Base-by-base conservation (phyloP, 2,329 filamentous ascomycete genomes). In the Cytospora piceae region DNA sequence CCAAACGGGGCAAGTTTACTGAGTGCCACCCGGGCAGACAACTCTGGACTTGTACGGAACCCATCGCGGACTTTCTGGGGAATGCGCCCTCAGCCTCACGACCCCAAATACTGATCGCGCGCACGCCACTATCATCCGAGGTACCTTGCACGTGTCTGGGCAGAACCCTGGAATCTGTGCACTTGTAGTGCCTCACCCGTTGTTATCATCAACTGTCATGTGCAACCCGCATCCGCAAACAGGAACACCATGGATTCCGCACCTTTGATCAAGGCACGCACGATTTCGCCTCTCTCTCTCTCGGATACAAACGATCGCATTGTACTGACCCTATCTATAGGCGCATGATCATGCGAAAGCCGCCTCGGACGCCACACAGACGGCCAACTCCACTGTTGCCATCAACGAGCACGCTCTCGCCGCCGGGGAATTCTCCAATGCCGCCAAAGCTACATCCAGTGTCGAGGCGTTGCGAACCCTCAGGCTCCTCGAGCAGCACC, bases 291-390 rank as follows among this genome's bases (percentile, higher is more conserved):
- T 29, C 27, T 29, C 27, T 29, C 27, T 29, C 27, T 29, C 27
- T 66, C 68, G 61, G 65, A 55, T n/a, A 34, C 58, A 52, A 60
- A 42, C 64, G 63, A 55, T 69, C 60, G n/a, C 46, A 14, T 49
- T 49, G 69, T 53, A 49, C 72, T 75, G 66, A 74, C 66, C 37
- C 17, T 9, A 58, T 58, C 58, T 24, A 61, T 71, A 94, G 87
- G 94, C 94, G 69, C 92, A 97, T 78, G 90, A 94, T 71, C 93
- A 97, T 79, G 94, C 93, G 59, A 88, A 89, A 72, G 94, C 92
- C 73, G 94, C 94, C 53, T 89, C 92, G 29, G 83, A 89, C 29
- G 92, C 94, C 63, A 89, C 84, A 29, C 87, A 93, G 73, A 88
- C 91, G 55, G 83, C 82, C 63, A 88, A 95, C 74, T 92, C 92